phyloP scores from a whole-genome alignment of 78 protist species.

The Monosiga brevicollis region DNA sequence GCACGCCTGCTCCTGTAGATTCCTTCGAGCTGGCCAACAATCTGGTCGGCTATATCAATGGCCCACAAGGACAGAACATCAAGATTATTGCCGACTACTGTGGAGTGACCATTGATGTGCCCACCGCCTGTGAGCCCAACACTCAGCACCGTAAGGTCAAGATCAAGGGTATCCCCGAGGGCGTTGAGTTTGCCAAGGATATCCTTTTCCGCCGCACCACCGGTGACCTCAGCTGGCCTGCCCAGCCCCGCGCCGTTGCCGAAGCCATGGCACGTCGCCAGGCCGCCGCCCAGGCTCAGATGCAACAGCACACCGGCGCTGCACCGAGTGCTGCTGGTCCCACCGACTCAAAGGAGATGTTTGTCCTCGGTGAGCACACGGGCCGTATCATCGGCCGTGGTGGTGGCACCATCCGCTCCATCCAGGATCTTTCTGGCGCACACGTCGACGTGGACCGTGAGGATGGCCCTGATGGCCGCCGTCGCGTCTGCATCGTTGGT shows the following conservation, averaged over 20 bases:
- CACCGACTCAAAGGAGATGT: neutral
- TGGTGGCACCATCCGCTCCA: neutral
- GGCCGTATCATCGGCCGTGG: neutral
- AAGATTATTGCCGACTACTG: neutral
- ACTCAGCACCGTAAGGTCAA: neutral
- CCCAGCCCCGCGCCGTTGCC: too few relatives aligned
- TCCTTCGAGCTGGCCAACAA: neutral
- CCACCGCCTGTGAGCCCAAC: neutral
- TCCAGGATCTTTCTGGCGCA: neutral
- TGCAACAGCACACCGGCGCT: neutral
- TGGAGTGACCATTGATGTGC: neutral
- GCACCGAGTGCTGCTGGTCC: neutral
- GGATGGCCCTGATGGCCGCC: neutral
- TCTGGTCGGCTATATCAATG: neutral
- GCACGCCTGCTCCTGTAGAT: too few relatives aligned
- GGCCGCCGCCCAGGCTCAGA: neutral
- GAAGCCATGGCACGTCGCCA: too few relatives aligned
- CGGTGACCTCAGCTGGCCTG: too few relatives aligned
- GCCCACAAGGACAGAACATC: neutral
- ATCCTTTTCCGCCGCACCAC: too few relatives aligned
- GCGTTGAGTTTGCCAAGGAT: neutral
- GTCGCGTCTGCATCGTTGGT: neutral
- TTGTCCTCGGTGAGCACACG: neutral
- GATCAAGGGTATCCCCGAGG: neutral
- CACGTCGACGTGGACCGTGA: neutral